Evolutionary conservation across 2,329 filamentous ascomycete genomes (phyloP).

Genomic region (Epicoccum sorghinum): DNA sequence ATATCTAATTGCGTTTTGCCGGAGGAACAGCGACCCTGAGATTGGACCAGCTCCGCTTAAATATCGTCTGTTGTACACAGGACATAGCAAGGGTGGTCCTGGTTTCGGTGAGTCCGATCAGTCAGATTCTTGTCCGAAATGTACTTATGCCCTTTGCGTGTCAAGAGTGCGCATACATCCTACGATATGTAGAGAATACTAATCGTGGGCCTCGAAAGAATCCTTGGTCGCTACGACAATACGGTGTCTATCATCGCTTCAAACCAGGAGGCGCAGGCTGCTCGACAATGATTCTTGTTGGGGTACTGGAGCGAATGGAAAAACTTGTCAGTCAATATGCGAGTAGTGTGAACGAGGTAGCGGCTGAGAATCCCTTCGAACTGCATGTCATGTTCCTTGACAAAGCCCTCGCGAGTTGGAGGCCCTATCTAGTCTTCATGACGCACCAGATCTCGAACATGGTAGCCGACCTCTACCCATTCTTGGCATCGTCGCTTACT

Average conservation of each 20-base stretch:
- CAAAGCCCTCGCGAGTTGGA: slow-evolving; percentile 25
- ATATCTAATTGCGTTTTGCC: slow-evolving; percentile 23
- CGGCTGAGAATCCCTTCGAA: slow-evolving; percentile 28
- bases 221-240: slow-evolving; percentile 26
- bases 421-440: slow-evolving; percentile 23
- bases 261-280: not conserved
- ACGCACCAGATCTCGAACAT: slow-evolving; percentile 6
- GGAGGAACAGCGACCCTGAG: slow-evolving; percentile 20
- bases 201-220: slow-evolving; percentile 1
- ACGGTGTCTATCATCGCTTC: slow-evolving; percentile 24
- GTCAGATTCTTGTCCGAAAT: no score
- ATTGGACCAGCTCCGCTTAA: slow-evolving; percentile 28
- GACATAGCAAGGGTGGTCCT: not conserved
- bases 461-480: not conserved
- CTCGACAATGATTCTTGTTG: slow-evolving; percentile 7
- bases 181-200: slow-evolving; percentile 2
- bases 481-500: not conserved
- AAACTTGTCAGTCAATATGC: not conserved
- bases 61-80: not conserved
- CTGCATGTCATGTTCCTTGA: slow-evolving; percentile 30
- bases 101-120: slow-evolving; percentile 3
- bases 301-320: not conserved
- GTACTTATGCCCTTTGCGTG: no score
- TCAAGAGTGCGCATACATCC: slow-evolving; percentile 8
- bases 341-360: not conserved